A percentile compares a stretch with the other conserved stretches of the same genome.
Conservation (phyloP, 164 flowering plant genomes). For the Nelumbo lutea region DNA sequence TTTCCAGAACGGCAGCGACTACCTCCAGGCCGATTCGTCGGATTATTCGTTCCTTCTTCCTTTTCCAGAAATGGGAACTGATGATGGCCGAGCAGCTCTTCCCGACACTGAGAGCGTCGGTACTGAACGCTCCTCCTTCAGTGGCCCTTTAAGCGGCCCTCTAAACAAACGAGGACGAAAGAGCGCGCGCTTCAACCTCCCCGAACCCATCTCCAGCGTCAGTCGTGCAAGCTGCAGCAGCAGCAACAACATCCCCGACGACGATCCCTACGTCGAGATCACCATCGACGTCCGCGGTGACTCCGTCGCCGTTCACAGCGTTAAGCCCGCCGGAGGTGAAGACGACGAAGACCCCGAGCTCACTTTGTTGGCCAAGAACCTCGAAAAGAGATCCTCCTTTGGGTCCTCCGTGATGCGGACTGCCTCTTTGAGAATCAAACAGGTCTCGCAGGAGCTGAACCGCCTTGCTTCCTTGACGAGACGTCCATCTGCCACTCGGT, state of each 20-base stretch:
- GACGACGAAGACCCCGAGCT: slow-evolving; percentile 50
- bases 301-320: slow-evolving; percentile 64
- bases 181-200: slow-evolving; percentile 53
- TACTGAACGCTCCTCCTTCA: slow-evolving; percentile 28
- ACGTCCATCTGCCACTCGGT: slow-evolving; percentile 20
- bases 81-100: slow-evolving; percentile 21
- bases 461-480: slow-evolving; percentile 41
- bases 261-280: slow-evolving; percentile 53
- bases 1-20: too few relatives aligned
- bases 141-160: slow-evolving; percentile 14
- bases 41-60: too few relatives aligned
- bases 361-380: slow-evolving; percentile 39
- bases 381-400: slow-evolving; percentile 42
- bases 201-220: slow-evolving; percentile 17
- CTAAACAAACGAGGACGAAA: slow-evolving; percentile 34
- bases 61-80: slow-evolving; percentile 20
- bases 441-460: slow-evolving; percentile 61
- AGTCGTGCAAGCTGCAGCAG: slow-evolving; percentile 7
- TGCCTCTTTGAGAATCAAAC: slow-evolving; percentile 39
- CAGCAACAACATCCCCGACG: neutral
- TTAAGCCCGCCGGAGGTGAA: slow-evolving; percentile 36
- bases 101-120: slow-evolving; percentile 50
- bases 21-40: too few relatives aligned
- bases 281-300: slow-evolving; percentile 63
- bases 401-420: slow-evolving; percentile 34